Conservation (phyloP, 208 protist genomes). For the Crithidia expoeki region DNA sequence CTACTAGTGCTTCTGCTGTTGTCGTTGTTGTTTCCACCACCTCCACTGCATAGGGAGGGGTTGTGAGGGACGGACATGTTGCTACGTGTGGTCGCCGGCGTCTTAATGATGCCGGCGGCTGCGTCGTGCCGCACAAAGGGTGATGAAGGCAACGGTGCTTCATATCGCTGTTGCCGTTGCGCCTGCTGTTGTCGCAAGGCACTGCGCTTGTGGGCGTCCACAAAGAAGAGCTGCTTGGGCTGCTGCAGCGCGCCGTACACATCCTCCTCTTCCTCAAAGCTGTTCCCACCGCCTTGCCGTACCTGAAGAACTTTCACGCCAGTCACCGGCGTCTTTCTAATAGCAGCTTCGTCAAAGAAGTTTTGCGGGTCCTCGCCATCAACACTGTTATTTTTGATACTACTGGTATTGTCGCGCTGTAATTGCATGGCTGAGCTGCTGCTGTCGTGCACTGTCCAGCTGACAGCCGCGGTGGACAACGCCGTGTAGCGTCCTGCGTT, state of each 20-base stretch:
- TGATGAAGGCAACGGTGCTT: background rate
- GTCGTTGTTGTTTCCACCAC: background rate
- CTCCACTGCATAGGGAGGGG: background rate
- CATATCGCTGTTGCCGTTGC: background rate
- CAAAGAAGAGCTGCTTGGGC: conserved; percentile 29
- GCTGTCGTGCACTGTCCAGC: conserved; percentile 31
- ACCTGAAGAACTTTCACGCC: conserved; percentile 20
- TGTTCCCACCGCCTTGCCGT: background rate
- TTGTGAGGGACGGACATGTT: background rate
- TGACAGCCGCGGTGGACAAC: conserved; percentile 23
- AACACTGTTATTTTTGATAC: too few species aligned
- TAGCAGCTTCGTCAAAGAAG: background rate
- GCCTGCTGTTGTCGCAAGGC: background rate
- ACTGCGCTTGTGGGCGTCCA: conserved; percentile 4
- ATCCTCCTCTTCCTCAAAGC: background rate
- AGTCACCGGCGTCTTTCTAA: conserved; percentile 20
- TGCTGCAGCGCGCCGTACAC: background rate
- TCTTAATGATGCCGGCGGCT: background rate
- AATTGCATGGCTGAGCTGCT: too few species aligned
- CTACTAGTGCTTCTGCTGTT: too few species aligned
- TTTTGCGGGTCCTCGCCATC: background rate
- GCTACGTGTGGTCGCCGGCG: background rate
- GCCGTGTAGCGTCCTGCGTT: conserved; percentile 27
- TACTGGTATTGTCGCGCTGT: too few species aligned
- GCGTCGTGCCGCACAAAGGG: background rate